phyloP scores from a whole-genome alignment of 371 early-diverging fungal species.

The Mucor indicus region DNA sequence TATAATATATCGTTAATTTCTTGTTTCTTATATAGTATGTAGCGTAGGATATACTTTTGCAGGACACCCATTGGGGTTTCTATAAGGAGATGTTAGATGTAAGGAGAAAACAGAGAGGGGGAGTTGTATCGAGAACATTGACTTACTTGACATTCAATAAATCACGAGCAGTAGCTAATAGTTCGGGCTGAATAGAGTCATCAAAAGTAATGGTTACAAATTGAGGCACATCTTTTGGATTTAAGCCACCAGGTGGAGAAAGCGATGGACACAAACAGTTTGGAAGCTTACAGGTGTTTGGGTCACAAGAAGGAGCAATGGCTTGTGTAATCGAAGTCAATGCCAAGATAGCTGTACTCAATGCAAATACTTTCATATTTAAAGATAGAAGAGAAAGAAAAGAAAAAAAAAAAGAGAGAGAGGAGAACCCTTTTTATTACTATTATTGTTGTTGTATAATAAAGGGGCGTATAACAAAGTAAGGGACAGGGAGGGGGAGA shows the following conservation, averaged over 20 bases:
- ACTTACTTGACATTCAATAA: constrained; percentile 45
- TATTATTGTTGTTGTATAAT: no score
- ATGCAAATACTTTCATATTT: constrained; percentile 30
- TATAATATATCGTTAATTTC: no score
- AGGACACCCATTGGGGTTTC: constrained; percentile 59
- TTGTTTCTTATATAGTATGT: neutral
- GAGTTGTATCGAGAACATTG: no score
- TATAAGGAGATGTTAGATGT: no score
- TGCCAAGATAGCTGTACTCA: constrained; percentile 29
- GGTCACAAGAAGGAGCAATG: constrained; percentile 45
- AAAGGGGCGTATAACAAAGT: no score
- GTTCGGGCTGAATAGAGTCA: constrained; percentile 60
- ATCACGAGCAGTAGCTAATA: constrained; percentile 35
- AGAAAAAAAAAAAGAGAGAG: no score
- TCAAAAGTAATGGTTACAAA: constrained; percentile 72
- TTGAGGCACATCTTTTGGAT: constrained; percentile 63
- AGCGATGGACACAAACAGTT: constrained; percentile 63
- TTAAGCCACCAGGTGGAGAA: constrained; percentile 56
- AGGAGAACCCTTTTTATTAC: no score
- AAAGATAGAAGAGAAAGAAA: no score
- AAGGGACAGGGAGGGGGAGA: no score
- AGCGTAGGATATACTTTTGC: constrained; percentile 36
- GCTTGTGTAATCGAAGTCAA: constrained; percentile 14
- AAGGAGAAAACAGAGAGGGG: constrained; percentile 1
- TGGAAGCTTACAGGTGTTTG: constrained; percentile 63